These are phyloP conservation scores for Eutrema yunnanense DNA, from an alignment of 345 rosid genomes.

Conservation along the genomic window DNA sequence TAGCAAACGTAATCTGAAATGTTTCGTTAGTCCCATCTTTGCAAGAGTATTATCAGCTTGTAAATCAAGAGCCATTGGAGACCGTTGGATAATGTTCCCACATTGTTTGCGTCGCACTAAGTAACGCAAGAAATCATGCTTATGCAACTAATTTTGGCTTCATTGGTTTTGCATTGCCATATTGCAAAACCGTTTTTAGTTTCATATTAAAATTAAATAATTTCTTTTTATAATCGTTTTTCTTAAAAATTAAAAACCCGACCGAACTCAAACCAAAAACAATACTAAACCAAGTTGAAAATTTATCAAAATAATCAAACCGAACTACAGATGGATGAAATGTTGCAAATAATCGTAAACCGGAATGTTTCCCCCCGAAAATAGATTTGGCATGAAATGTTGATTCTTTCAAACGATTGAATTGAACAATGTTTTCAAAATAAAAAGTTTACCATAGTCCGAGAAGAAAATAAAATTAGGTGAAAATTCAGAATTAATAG, in stretches of 20 bases:
- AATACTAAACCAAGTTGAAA: not conserved
- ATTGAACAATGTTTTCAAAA: not conserved
- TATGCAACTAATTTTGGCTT: not conserved
- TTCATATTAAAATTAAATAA: not conserved
- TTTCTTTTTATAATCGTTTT: not conserved
- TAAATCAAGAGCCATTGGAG: too few species aligned
- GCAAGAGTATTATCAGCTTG: too few species aligned
- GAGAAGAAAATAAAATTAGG: not conserved
- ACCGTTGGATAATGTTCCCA: not conserved
- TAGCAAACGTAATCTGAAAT: too few species aligned
- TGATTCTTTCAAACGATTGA: not conserved
- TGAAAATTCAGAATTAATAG: not conserved
- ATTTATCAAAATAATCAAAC: not conserved
- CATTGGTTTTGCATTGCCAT: conserved; percentile 5
- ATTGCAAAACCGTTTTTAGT: not conserved
- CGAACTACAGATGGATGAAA: not conserved
- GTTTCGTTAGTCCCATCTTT: too few species aligned
- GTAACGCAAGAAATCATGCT: conserved; percentile 1
- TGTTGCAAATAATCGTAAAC: not conserved
- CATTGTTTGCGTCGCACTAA: conserved; percentile 1
- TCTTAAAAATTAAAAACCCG: not conserved
- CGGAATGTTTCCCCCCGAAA: not conserved
- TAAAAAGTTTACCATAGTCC: not conserved
- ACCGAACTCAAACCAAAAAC: not conserved
- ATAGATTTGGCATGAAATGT: too few species aligned